A percentile compares a stretch with the other conserved stretches of the same genome.
These are phyloP conservation scores for Spathaspora sp. DNA, from an alignment of 1,139 yeast genomes.

Conservation along the genomic window DNA sequence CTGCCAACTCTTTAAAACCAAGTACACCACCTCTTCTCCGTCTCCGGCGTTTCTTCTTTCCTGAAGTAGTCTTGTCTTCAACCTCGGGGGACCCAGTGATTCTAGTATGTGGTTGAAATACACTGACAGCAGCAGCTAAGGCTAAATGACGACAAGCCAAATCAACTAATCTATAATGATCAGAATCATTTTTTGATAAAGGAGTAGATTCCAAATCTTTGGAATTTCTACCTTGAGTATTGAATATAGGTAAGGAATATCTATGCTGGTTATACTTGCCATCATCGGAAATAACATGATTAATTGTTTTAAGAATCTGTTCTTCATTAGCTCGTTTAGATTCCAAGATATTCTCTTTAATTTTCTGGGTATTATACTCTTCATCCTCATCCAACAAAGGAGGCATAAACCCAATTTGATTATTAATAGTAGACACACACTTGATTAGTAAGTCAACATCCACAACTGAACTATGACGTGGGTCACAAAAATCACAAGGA, in stretches of 20 bases:
- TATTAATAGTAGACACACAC: constrained; percentile 60
- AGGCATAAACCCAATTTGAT: constrained; percentile 55
- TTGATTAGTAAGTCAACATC: constrained; percentile 53
- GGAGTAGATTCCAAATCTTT: constrained; percentile 27
- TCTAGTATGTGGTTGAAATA: constrained; percentile 26
- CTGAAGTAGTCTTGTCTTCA: constrained; percentile 20
- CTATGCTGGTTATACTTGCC: constrained; percentile 14
- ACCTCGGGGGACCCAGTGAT: constrained; percentile 10
- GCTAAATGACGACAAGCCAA: constrained; percentile 85
- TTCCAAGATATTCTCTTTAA: constrained; percentile 41
- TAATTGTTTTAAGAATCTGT: constrained; percentile 25
- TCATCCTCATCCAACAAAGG: constrained; percentile 51
- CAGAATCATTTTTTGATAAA: constrained; percentile 58
- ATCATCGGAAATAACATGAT: constrained; percentile 13
- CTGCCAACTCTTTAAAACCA: constrained; percentile 86
- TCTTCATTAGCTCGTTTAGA: constrained; percentile 28
- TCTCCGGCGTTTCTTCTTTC: constrained; percentile 56
- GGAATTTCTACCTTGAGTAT: constrained; percentile 23
- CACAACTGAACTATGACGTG: constrained; percentile 36
- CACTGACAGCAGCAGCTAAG: constrained; percentile 68
- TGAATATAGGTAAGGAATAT: constrained; percentile 29
- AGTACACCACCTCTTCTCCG: constrained; percentile 82
- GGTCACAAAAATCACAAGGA: constrained; percentile 58
- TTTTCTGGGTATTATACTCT: constrained; percentile 36
- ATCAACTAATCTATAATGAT: constrained; percentile 70